Evolutionary conservation across 2,329 filamentous ascomycete genomes (phyloP), one percentile per base, ranked within the genome.

Genomic region (Aspergillus sp.): DNA sequence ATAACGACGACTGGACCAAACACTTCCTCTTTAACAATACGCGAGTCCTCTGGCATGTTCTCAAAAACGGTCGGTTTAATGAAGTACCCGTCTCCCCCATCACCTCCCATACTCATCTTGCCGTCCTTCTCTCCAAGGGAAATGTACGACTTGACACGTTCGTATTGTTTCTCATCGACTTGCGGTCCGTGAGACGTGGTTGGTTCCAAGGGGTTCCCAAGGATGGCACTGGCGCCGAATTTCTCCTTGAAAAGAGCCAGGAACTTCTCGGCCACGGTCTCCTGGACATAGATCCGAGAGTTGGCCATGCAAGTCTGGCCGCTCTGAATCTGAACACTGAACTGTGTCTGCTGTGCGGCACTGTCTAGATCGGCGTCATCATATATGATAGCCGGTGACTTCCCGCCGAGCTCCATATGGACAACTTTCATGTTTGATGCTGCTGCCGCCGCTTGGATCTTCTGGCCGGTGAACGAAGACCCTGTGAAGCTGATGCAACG

Each of bases 151-250:
- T 93, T 93, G 78, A 95, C 90, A 63, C 89, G 87, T 79, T 93
- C 89, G 70, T 89, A 95, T 77, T 96, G 91, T 49, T 91, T 77
- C 76, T 91, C 81, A 68, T 88, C 90, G 69, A 93, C 88, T 78
- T 93, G 90, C 30, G 91, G 90, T 42, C 91, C 91, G 77, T 95
- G 90, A 86, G 91, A 91, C 57, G 89, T 93, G 59, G 88, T 82
- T 64, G 83, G 75, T 67, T 84, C 79, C 80, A 93, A 91, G 59
- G 91, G 91, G 79, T 96, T 89, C 64, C 90, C 91, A 64, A 93
- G 86, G 65, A 84, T 81, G 80, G 92, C 92, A 77, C 83, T 75
- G 64, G 83, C 75, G 65, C 79, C 69, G 45, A 90, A 88, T 39
- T 89, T 85, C 77, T 84, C 83, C 83, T 89, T 92, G 85, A 95